These are phyloP conservation scores for Pythium insidiosum DNA, from an alignment of 352 stramenopile genomes.

Conservation along the genomic window DNA sequence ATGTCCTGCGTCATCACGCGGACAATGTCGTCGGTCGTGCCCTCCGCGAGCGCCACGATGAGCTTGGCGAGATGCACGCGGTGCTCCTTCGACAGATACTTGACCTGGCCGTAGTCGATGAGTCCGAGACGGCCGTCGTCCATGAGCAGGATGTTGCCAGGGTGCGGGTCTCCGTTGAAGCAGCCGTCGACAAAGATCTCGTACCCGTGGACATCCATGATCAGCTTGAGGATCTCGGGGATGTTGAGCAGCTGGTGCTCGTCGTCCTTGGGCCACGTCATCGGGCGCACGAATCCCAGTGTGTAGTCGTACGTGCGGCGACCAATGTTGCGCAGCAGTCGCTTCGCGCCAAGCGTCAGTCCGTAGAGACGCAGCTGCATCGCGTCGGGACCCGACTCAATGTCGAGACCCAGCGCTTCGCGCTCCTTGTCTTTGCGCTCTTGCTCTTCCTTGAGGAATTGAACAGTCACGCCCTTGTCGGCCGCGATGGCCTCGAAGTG, in stretches of 20 bases:
- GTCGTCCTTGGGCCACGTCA: constrained; percentile 29
- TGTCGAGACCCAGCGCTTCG: constrained; percentile 48
- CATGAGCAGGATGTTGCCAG: constrained; percentile 88
- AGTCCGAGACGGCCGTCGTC: constrained; percentile 84
- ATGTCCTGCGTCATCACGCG: constrained; percentile 68
- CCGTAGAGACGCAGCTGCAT: constrained; percentile 48
- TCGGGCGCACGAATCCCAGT: constrained; percentile 63
- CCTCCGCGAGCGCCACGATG: constrained; percentile 76
- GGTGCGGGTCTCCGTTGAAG: constrained; percentile 90
- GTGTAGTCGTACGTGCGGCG: constrained; percentile 78
- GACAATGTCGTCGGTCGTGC: constrained; percentile 68
- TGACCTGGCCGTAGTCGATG: constrained; percentile 91
- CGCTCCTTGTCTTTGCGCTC: constrained; percentile 60
- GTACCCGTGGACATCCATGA: constrained; percentile 88
- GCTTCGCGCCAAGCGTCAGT: constrained; percentile 31
- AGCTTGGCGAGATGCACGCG: constrained; percentile 69
- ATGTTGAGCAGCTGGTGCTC: constrained; percentile 68
- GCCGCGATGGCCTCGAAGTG: constrained; percentile 87
- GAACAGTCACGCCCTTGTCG: constrained; percentile 77
- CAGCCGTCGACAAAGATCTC: constrained; percentile 90
- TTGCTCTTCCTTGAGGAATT: constrained; percentile 79
- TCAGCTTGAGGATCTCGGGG: constrained; percentile 70
- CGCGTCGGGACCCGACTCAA: constrained; percentile 60
- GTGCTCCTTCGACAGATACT: constrained; percentile 67
- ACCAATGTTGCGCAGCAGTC: constrained; percentile 22